Percentiles rank a stretch among this genome's conserved stretches.
phyloP scores from a whole-genome alignment of 306 rosid species.

The Luffa aegyptiaca region DNA sequence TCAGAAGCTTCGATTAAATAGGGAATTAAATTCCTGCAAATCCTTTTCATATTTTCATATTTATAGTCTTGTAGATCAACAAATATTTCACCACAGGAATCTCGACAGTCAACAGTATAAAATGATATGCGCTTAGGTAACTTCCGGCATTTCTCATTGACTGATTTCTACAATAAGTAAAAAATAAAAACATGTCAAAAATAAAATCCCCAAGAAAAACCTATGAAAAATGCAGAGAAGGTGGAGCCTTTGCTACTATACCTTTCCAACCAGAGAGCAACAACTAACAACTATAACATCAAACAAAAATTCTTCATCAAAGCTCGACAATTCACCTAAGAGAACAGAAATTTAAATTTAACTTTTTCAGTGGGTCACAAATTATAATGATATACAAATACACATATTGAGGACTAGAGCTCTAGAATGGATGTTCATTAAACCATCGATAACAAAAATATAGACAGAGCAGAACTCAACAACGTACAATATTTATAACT shows the following conservation, averaged over 20 bases:
- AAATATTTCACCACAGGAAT: slow-evolving; percentile 94
- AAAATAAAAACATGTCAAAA: not conserved
- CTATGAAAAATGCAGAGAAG: not conserved
- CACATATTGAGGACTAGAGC: not conserved
- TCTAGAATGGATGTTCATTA: not conserved
- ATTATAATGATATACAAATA: not conserved
- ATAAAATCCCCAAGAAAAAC: not conserved
- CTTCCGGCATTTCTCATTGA: slow-evolving; percentile 80
- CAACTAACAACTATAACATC: slow-evolving; percentile 73
- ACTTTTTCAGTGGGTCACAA: not conserved
- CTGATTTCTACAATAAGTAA: slow-evolving; percentile 44
- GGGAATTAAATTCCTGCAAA: slow-evolving; percentile 62
- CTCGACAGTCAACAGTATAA: slow-evolving; percentile 82
- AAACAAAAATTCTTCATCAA: slow-evolving; percentile 59
- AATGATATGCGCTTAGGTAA: slow-evolving; percentile 62
- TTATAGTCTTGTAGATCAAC: slow-evolving; percentile 75
- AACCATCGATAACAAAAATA: not conserved
- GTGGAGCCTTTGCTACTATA: slow-evolving; percentile 14
- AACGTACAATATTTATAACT: not conserved
- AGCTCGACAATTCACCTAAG: slow-evolving; percentile 68
- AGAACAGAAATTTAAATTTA: not conserved
- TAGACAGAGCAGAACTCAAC: not conserved
- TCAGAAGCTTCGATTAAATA: slow-evolving; percentile 43
- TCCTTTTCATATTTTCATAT: slow-evolving; percentile 49
- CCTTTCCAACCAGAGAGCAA: slow-evolving; percentile 70